Evolutionary conservation across 495 filamentous ascomycete genomes (phyloP), one percentile per base, ranked within the genome.

Genomic region (Aspergillus taichungensis): DNA sequence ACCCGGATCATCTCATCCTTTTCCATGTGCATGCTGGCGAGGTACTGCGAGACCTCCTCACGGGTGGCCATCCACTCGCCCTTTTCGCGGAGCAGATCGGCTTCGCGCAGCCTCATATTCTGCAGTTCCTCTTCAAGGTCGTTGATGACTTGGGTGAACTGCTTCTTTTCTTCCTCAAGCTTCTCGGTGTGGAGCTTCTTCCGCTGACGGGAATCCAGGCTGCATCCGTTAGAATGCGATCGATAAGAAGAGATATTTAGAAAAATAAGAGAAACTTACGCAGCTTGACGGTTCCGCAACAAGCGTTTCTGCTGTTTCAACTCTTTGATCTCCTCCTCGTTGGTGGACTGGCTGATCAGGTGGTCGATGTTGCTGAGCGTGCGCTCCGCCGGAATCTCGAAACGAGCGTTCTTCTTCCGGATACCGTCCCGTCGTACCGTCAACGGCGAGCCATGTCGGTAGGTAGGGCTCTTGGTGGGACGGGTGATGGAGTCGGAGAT

Each of bases 151-250:
- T 75, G 77, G 46, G 79, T 84, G 69, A 80, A 92, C 34, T 84
- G 78, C 71, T 96, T 95, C 77, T 95, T 94, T 68, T 96, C 89
- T 59, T 94, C 87, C 60, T 99, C 92, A 11, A 99, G 77, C 46
- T 90, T 84, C 72, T 97, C 91, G 24, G 92, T 97, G 68, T 99
- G 91, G 63, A 90, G 84, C 77, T 99, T 99, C 77, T 97, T 99
- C 51, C 94, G 84, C 64, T 96, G 92, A 51, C 92, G 84, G 28
- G 94, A 97, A 68, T 96, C 89, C 51, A 99, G 79, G 37, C 87
- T 95, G 58, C 32, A 24, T 8, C 40, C 35, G 61, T 76, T 67
- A 74, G 75, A 48, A 27, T 32, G 13, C 13, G 8, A 34, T 11
- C 32, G 10, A 39, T 33, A 18, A 6, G n/a, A 59, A 55, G 39